These are phyloP conservation scores for Moesziomyces aphidis DNA, from an alignment of 1,284 basidiomycete genomes.

Conservation along the genomic window DNA sequence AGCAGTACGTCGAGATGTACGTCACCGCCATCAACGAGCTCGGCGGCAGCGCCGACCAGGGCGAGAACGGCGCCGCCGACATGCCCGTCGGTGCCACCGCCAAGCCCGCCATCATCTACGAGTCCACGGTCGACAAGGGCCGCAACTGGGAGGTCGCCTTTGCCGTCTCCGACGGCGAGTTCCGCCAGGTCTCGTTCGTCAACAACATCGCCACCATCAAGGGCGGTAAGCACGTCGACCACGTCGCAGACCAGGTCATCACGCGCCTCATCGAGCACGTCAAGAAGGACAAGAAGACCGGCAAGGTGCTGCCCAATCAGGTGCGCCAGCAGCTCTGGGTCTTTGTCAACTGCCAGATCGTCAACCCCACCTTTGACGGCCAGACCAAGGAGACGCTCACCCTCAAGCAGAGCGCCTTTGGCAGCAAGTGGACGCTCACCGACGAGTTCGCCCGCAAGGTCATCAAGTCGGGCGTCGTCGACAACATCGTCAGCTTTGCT, in stretches of 20 bases:
- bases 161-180: conserved; percentile 86
- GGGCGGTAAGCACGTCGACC: conserved; percentile 92
- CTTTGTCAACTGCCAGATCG: conserved; percentile 95
- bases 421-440: conserved; percentile 84
- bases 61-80: conserved; percentile 56
- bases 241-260: conserved; percentile 89
- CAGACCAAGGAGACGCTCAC: conserved; percentile 99
- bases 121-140: conserved; percentile 75
- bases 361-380: conserved; percentile 99
- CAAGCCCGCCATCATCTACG: conserved; percentile 86
- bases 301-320: conserved; percentile 89
- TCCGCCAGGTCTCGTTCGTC: conserved; percentile 90
- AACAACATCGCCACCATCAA: conserved; percentile 98
- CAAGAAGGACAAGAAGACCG: conserved; percentile 89
- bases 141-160: conserved; percentile 95
- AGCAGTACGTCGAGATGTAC: conserved; percentile 97
- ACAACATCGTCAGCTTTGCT: conserved; percentile 93
- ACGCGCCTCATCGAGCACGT: conserved; percentile 80
- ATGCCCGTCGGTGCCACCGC: conserved; percentile 75
- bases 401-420: conserved; percentile 86
- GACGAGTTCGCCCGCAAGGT: conserved; percentile 98
- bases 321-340: conserved; percentile 99
- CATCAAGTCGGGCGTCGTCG: conserved; percentile 88
- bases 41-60: conserved; percentile 49
- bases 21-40: conserved; percentile 69